Evolutionary conservation across 2,329 filamentous ascomycete species (phyloP).

Genomic region (Colletotrichum sp.): DNA sequence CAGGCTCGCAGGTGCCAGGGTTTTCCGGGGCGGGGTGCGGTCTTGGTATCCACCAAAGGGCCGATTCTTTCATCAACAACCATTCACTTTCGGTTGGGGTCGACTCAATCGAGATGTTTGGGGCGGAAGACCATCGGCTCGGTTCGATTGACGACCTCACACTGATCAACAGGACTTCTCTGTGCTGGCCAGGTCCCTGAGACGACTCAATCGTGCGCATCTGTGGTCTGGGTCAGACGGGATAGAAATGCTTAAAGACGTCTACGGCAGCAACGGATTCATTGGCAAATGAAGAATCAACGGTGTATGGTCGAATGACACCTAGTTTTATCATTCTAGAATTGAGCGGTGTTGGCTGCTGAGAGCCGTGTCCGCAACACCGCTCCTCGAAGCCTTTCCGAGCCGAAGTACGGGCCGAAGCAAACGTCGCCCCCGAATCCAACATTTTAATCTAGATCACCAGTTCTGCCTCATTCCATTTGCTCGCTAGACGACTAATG

Average conservation of each 20-base stretch:
- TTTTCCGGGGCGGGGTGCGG: not conserved
- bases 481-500: not conserved
- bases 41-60: not conserved
- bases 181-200: not conserved
- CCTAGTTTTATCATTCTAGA: not conserved
- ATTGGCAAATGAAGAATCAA: not conserved
- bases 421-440: too few species aligned
- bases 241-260: fast-evolving
- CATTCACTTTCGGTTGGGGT: not conserved
- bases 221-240: not conserved
- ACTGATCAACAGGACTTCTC: not conserved
- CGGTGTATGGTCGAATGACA: too few species aligned
- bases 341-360: not conserved
- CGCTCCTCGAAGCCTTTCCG: not conserved
- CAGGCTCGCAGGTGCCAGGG: not conserved
- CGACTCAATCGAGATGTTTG: not conserved
- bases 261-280: not conserved
- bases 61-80: not conserved
- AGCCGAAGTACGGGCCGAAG: not conserved
- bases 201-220: not conserved
- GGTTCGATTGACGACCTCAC: not conserved
- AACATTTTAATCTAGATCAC: not conserved
- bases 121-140: not conserved
- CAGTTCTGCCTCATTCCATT: not conserved
- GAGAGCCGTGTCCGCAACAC: not conserved